Conservation (phyloP, 2,329 filamentous ascomycete genomes). For the Diaporthe ilicicola region DNA sequence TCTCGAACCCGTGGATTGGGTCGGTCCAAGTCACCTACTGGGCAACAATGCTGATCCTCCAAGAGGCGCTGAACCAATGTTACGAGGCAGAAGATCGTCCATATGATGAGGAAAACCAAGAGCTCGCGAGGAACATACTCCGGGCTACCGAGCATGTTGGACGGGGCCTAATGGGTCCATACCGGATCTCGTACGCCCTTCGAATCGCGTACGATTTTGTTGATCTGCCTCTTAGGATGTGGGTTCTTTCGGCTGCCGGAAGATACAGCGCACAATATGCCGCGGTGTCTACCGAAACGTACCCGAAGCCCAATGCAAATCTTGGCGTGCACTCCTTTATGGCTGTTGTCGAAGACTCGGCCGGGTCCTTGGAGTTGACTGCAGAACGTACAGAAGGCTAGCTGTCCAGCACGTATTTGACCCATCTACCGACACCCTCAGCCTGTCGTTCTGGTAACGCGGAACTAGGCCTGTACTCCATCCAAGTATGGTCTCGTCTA, state of each 20-base stretch:
- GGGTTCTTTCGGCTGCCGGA: constrained; percentile 40
- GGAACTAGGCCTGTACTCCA: neutral
- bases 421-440: neutral
- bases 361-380: neutral
- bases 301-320: constrained; percentile 5
- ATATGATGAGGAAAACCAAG: constrained; percentile 39
- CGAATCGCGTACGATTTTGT: constrained; percentile 51
- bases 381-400: neutral
- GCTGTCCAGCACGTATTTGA: neutral
- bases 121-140: constrained; percentile 44
- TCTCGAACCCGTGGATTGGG: constrained; percentile 45
- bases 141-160: constrained; percentile 49
- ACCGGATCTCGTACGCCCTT: constrained; percentile 48
- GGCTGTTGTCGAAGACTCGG: neutral
- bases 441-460: neutral
- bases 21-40: constrained; percentile 48
- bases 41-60: constrained; percentile 50
- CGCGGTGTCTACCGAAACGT: constrained; percentile 25
- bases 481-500: no score
- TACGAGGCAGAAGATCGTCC: constrained; percentile 35
- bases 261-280: constrained; percentile 27
- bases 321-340: neutral
- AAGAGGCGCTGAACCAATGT: constrained; percentile 48
- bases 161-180: constrained; percentile 49
- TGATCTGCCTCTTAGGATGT: constrained; percentile 44